Base-by-base conservation (phyloP, 2,329 filamentous ascomycete genomes). In the Colletotrichum shisoi region DNA sequence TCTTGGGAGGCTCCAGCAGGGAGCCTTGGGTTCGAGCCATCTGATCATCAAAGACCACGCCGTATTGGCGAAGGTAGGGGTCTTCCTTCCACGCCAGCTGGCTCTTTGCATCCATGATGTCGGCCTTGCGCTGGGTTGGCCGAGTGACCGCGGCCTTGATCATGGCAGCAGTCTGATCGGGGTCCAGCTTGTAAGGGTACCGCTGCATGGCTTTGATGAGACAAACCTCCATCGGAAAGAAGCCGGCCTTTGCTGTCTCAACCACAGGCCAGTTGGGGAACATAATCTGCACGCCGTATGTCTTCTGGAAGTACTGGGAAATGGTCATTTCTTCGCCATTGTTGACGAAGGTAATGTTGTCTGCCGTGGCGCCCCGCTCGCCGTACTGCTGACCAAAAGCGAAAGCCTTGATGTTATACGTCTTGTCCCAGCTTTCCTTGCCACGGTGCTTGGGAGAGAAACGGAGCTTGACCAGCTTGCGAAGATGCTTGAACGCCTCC, bases 91-190 rank as follows among this genome's bases (percentile, higher is more conserved):
- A 95, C 11, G 87, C 80, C 0, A 94, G 82, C 70, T 90, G 85
- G 0, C 79, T 74, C 9, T 97, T 85, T 17, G 91, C 91, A 3
- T 85, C 76, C 56, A 88, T 79, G 71, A 98, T 93, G 21, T 91
- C 87, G 0, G 76, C 72, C 71, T 87, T 85, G n/a, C 95, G 91
- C 37, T 88, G 76, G 0, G 76, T 75, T 0, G 95, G 95, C 1
- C 89, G 85, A 6, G 91, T 92, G 4, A 97, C 94, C 0, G 94
- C 94, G 73, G 94, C 93, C 77, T 91, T 94, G 81, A 99, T 97
- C 95, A 99, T 99, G 5, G 85, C 79, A 0, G 89, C 81, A 0
- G 94, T 97, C 79, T 96, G 83, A 0, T 79, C 75, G 0, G 84
- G 81, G 60, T 84, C 84, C 1, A 91, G 76, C 76, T 91, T 91